Evolutionary conservation across 306 rosid genomes (phyloP), one percentile per base, ranked within the genome.

Genomic region (Prunus kanzakura): DNA sequence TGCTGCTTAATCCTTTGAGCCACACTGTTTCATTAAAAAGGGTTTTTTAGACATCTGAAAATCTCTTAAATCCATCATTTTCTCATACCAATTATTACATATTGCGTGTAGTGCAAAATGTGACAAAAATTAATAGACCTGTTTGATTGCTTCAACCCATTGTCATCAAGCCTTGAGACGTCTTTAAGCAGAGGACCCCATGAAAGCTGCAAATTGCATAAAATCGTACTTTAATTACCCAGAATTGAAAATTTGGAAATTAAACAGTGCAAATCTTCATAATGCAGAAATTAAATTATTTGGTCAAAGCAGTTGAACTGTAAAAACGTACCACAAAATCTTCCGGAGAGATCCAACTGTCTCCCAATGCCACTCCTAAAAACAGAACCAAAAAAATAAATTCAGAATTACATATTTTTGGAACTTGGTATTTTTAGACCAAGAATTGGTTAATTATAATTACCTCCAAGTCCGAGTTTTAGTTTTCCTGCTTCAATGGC

Each of bases 131-230:
- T 20, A 9, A 80, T 32, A 64, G 50, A 89, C 98, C 86, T 80
- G 88, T 89, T 83, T 74, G 97, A 85, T 69, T 61, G 49, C 78
- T 84, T 79, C 62, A 90, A 67, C 30, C 96, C 93, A 57, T 74
- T 82, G 69, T 86, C 85, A 41, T 88, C 97, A 27, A 95, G 81
- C 43, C 99, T 64, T 10, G 99, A 95, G 18, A 95, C 74, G 54
- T 92, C 97, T 82, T 90, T 89, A 46, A 95, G 97, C 73, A 95
- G 96, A 74, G 97, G 96, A 81, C 96, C 99, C 99, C 99, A 95
- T 49, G 99, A 89, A 55, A 82, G 66, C 99, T 95, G 84, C 69
- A 81, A 38, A 38, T 56, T 70, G 25, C 22, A 43, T 3, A 41
- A 50, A 38, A 52, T 15, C 11, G 16, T 38, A 38, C 43, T 38